phyloP scores from a whole-genome alignment of 2,329 filamentous ascomycete genomes.

The Emericellopsis atlantica region DNA sequence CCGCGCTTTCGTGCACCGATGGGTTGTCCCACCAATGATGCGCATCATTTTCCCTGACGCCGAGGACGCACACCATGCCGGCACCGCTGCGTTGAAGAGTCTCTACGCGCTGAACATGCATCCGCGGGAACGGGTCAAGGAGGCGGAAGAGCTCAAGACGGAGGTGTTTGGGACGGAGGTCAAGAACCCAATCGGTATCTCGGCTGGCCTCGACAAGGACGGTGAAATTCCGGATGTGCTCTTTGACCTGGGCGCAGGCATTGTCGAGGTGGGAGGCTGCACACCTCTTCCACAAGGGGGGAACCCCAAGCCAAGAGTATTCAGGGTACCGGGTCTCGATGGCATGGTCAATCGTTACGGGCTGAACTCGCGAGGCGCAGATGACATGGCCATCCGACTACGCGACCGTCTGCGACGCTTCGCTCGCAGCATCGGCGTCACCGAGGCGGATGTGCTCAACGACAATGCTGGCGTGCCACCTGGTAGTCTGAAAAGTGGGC shows the following conservation, averaged over 20 bases:
- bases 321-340: slow-evolving; percentile 70
- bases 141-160: slow-evolving; percentile 17
- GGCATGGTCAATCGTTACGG: slow-evolving; percentile 94
- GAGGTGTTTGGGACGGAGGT: slow-evolving; percentile 66
- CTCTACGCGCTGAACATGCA: slow-evolving; percentile 66
- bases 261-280: slow-evolving; percentile 87
- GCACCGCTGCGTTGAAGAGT: slow-evolving; percentile 56
- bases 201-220: slow-evolving; percentile 92
- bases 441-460: slow-evolving; percentile 62
- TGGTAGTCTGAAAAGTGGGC: slow-evolving; percentile 64
- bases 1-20: slow-evolving; percentile 56
- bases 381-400: slow-evolving; percentile 69
- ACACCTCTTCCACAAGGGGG: slow-evolving; percentile 80
- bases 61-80: slow-evolving; percentile 83
- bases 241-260: slow-evolving; percentile 69
- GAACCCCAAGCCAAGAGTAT: slow-evolving; percentile 80
- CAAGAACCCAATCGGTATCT: slow-evolving; percentile 82
- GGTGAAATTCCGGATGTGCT: slow-evolving; percentile 78
- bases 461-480: slow-evolving; percentile 66
- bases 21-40: slow-evolving; percentile 51
- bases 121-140: slow-evolving; percentile 58
- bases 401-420: slow-evolving; percentile 67
- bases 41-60: slow-evolving; percentile 59
- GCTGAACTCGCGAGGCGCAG: slow-evolving; percentile 82
- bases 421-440: slow-evolving; percentile 57